These are phyloP conservation scores for Nitzschia inconspicua DNA, from an alignment of 108 stramenopile species.

Conservation along the genomic window DNA sequence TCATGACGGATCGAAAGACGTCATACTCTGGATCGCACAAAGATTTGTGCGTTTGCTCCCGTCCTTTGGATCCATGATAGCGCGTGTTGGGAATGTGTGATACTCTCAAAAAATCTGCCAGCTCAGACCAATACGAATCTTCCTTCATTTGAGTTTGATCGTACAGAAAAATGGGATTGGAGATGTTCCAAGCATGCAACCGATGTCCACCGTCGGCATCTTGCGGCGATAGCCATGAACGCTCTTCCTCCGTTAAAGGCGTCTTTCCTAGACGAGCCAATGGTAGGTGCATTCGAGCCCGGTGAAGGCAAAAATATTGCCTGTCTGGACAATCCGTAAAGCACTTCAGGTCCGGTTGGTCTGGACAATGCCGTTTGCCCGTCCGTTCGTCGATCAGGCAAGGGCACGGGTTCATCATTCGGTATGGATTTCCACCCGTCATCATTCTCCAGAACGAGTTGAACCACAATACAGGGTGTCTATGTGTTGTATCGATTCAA, in stretches of 20 bases:
- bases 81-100: constrained; percentile 1
- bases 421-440: not conserved
- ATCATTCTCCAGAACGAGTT: constrained; percentile 44
- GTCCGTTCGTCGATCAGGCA: not conserved
- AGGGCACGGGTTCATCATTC: not conserved
- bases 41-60: not conserved
- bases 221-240: not conserved
- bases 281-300: not conserved
- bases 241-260: not conserved
- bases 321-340: not conserved
- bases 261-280: constrained; percentile 8
- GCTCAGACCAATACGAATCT: not conserved
- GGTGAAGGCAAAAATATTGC: not conserved
- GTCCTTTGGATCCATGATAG: not conserved
- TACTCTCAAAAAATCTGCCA: constrained; percentile 2
- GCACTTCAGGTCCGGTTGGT: not conserved
- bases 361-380: not conserved
- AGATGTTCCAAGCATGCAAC: not conserved
- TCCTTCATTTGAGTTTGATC: constrained; percentile 1
- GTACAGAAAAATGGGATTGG: constrained; percentile 14
- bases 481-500: too few relatives aligned
- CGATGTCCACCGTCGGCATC: constrained; percentile 1
- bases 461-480: constrained; percentile 79
- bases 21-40: constrained; percentile 34
- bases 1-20: constrained; percentile 25